Base-by-base conservation (phyloP, 257 asterid genomes). In the Nemophila menziesii region DNA sequence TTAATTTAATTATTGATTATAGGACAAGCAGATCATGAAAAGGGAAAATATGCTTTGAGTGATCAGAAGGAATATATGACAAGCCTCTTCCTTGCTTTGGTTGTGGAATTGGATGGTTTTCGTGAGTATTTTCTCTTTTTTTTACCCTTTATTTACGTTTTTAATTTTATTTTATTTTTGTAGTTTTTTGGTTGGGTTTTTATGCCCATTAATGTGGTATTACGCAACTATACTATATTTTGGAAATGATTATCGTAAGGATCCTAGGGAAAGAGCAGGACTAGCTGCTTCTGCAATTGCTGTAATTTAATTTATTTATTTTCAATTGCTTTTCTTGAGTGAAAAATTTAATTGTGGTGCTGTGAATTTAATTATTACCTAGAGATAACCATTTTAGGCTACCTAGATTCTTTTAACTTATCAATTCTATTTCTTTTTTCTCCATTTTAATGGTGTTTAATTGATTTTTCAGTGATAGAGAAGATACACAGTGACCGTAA, bases 281-380 rank as follows among this genome's bases (percentile, higher is more conserved):
- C 95, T 89, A 46, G 98, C 95, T 63, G 98, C 94, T 38, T 75
- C 96, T 58, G 94, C 96, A 36, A 86, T 86, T 39, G 90, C 94
- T 11, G 94, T 79, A 68, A 77, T n/a, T n/a, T n/a, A n/a, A n/a
- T n/a, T n/a, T n/a, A n/a, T n/a, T n/a, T n/a, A n/a, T n/a, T n/a
- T n/a, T n/a, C n/a, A n/a, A n/a, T n/a, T n/a, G n/a, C n/a, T n/a
- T n/a, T n/a, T n/a, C n/a, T n/a, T n/a, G n/a, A n/a, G n/a, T n/a
- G n/a, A n/a, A n/a, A n/a, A n/a, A n/a, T n/a, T n/a, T n/a, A n/a
- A n/a, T n/a, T n/a, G n/a, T n/a, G n/a, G n/a, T n/a, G n/a, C n/a
- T n/a, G n/a, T n/a, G n/a, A n/a, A n/a, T n/a, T n/a, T n/a, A n/a
- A n/a, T n/a, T n/a, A n/a, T n/a, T n/a, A n/a, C n/a, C n/a, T n/a